Evolutionary conservation across 345 rosid genomes (phyloP).

Genomic region (Mercurialis annua): DNA sequence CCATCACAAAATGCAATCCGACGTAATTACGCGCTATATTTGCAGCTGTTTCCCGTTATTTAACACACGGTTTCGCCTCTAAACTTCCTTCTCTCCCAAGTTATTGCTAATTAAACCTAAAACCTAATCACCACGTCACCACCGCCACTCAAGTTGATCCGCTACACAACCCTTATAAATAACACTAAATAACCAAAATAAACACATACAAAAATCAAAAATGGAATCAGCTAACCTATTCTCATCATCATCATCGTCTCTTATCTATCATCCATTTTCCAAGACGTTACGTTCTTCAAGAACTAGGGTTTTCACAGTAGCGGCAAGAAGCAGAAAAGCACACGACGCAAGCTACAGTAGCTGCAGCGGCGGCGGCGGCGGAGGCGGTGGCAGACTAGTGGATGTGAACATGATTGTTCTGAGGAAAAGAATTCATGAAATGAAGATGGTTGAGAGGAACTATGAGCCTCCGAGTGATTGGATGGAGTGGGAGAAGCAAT

Average conservation of each 20-base stretch:
- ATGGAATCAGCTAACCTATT: slow-evolving; percentile 14
- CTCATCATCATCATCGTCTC: slow-evolving; percentile 11
- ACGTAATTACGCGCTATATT: no score
- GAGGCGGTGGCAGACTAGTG: slow-evolving; percentile 37
- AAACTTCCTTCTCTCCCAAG: not conserved
- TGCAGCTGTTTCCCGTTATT: not conserved
- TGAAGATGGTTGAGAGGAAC: slow-evolving; percentile 42
- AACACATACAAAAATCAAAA: not conserved
- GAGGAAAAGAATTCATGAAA: slow-evolving; percentile 23
- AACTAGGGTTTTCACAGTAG: not conserved
- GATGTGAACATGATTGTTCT: slow-evolving; percentile 57
- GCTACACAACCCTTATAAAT: not conserved
- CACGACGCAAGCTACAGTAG: not conserved
- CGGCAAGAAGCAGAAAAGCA: not conserved
- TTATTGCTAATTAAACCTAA: not conserved
- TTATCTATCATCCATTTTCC: not conserved
- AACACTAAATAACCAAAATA: not conserved
- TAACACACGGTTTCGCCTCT: not conserved
- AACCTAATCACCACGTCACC: not conserved
- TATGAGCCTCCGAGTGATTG: slow-evolving; percentile 62
- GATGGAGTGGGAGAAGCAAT: slow-evolving; percentile 75
- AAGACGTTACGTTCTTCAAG: not conserved
- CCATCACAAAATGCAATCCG: not conserved
- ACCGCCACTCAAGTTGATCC: no score
- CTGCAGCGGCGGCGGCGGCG: slow-evolving; percentile 36